phyloP scores from a whole-genome alignment of 805 yeast genomes.

The Metschnikowia continentalis region DNA sequence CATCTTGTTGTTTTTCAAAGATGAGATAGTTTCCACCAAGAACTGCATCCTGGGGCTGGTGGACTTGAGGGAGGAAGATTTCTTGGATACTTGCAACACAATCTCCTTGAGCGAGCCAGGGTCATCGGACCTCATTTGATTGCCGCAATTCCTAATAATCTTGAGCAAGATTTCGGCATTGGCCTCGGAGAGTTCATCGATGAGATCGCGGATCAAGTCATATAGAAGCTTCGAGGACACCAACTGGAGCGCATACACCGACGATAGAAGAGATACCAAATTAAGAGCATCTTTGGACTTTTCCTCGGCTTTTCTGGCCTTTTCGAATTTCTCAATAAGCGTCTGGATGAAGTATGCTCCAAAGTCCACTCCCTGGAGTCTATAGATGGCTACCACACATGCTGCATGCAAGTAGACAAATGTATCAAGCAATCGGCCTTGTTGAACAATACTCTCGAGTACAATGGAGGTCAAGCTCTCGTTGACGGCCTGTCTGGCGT shows the following conservation, averaged over 20 bases:
- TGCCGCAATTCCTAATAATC: constrained; percentile 72
- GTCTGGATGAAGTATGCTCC: constrained; percentile 84
- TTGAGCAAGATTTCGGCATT: constrained; percentile 76
- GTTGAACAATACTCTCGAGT: constrained; percentile 57
- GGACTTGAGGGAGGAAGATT: constrained; percentile 25
- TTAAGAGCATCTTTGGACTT: constrained; percentile 54
- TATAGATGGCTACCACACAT: constrained; percentile 67
- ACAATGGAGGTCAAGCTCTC: constrained; percentile 61
- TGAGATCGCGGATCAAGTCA: constrained; percentile 60
- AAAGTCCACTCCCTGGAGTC: constrained; percentile 78
- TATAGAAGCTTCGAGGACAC: constrained; percentile 71
- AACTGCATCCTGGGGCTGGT: constrained; percentile 65
- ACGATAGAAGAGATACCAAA: constrained; percentile 67
- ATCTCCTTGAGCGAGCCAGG: constrained; percentile 82
- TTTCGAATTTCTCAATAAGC: constrained; percentile 66
- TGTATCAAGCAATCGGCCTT: constrained; percentile 68
- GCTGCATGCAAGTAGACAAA: constrained; percentile 79
- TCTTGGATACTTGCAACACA: constrained; percentile 50
- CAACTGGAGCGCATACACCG: constrained; percentile 72
- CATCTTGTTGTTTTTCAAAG: constrained; percentile 80
- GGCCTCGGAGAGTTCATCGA: constrained; percentile 55
- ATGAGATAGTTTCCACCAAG: constrained; percentile 77
- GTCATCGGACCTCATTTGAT: constrained; percentile 85
- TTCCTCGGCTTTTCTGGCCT: constrained; percentile 26
- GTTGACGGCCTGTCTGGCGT: constrained; percentile 79